Base-by-base conservation (phyloP, 2,329 filamentous ascomycete genomes). In the Colletotrichum sansevieriae region DNA sequence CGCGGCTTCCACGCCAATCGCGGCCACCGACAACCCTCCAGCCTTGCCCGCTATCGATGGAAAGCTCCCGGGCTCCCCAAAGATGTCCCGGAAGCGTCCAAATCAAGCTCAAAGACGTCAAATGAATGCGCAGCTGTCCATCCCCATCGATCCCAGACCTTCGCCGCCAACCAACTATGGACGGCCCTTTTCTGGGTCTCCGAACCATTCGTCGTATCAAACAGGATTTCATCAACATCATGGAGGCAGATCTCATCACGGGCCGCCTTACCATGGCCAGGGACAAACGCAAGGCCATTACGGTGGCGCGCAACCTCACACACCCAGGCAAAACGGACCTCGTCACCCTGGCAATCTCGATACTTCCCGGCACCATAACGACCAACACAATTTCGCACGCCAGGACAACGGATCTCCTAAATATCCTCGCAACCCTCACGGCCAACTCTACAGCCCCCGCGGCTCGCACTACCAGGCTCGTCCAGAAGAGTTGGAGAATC, bases 91-190 rank as follows among this genome's bases (percentile, higher is more conserved):
- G 72, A 88, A 84, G 72, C 86, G 88, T 22, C 84, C 81, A 3
- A 91, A 91, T 69, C 89, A 91, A 74, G 88, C 88, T 1, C 87
- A 90, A 72, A 83, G 88, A 56, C 84, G 88, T 22, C 87, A 90
- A 73, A 88, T 90, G 86, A 89, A 83, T 64, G 83, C 87, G 4
- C 85, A 90, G 71, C 73, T 89, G 18, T 83, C 86, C 0, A 85
- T 90, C 52, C 83, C 87, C 4, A 82, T 90, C 59, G 85, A 89
- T 68, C 76, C 82, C 12, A 82, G 82, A 18, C 63, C 73, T n/a
- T 74, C 78, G 18, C 77, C 79, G 15, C 73, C 75, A 59, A 69
- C 75, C 18, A 72, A 75, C 15, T 66, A 77, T 49, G 74, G 74
- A 25, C 75, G 76, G 33, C 71, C 75, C 13, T 75, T 78, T 68